Evolutionary conservation across 805 yeast species (phyloP).

Genomic region (Yarrowia alimentaria): DNA sequence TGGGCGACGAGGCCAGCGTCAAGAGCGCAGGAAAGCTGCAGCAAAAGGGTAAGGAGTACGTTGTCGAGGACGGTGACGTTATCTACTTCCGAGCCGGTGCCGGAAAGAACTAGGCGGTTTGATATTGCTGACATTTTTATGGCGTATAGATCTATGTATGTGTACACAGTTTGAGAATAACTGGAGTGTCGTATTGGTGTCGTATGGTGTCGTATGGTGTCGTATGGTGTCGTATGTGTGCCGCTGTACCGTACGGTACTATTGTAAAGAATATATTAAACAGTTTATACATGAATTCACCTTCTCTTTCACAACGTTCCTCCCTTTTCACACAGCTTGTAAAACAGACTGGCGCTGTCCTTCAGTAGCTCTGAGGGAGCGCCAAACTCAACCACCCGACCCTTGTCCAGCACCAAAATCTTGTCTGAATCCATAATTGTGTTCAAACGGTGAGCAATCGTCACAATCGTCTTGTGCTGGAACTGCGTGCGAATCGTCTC

Average conservation of each 20-base stretch:
- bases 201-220: no score
- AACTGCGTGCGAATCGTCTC: conserved; percentile 70
- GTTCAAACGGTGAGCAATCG: conserved; percentile 81
- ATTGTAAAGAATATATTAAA: no score
- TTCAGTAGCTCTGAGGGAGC: conserved; percentile 43
- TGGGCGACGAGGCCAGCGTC: conserved; percentile 76
- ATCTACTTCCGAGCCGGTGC: conserved; percentile 92
- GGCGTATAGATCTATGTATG: no score
- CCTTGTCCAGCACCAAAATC: conserved; percentile 67
- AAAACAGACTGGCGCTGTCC: conserved; percentile 67
- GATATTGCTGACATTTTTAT: no score
- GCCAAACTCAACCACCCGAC: conserved; percentile 49
- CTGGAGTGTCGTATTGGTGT: no score
- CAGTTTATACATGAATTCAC: no score
- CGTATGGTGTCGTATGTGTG: no score
- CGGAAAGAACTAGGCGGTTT: conserved; percentile 71
- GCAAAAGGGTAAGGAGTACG: conserved; percentile 92
- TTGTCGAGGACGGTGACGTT: conserved; percentile 92
- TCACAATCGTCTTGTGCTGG: conserved; percentile 64
- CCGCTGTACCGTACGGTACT: no score
- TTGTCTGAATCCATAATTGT: conserved; percentile 78
- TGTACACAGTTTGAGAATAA: no score
- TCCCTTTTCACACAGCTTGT: no score
- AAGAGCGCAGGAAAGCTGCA: conserved; percentile 84
- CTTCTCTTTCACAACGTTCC: no score